These are phyloP conservation scores for Malassezia globosa DNA, from an alignment of 1,284 basidiomycete genomes.

Conservation along the genomic window DNA sequence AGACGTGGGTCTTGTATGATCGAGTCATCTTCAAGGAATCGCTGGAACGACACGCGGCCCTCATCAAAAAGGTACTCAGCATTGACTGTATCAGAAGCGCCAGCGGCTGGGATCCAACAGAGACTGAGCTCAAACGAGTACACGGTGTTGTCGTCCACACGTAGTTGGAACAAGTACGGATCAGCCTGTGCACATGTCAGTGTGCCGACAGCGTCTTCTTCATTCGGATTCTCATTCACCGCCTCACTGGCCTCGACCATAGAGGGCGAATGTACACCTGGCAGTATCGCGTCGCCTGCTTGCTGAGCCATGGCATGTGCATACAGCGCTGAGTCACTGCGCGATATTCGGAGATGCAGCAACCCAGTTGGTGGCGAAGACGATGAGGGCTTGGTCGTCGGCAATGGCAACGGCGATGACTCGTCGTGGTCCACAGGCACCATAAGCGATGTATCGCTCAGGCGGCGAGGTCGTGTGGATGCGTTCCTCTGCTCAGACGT, in stretches of 20 bases:
- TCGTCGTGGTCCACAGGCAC: background rate
- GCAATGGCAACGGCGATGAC: background rate
- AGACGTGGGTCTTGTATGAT: constrained; percentile 51
- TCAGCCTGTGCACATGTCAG: constrained; percentile 49
- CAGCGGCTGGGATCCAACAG: constrained; percentile 18
- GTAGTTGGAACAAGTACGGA: constrained; percentile 50
- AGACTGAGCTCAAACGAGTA: constrained; percentile 51
- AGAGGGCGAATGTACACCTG: background rate
- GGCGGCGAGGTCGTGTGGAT: background rate
- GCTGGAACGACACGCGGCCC: constrained; percentile 51
- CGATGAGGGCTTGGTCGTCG: background rate
- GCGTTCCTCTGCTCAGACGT: background rate
- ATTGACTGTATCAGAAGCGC: constrained; percentile 18
- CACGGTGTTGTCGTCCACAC: constrained; percentile 42
- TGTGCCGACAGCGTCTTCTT: constrained; percentile 21
- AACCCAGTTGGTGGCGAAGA: no score
- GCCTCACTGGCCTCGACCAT: background rate
- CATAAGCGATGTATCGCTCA: constrained; percentile 14
- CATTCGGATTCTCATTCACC: background rate
- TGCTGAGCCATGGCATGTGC: background rate
- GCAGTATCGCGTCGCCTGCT: background rate
- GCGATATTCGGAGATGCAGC: constrained; percentile 5
- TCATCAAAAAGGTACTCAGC: constrained; percentile 47
- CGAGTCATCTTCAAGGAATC: constrained; percentile 50
- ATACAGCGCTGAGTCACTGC: constrained; percentile 14